These are phyloP conservation scores for Fraxinus quadrangulata DNA, from an alignment of 257 asterid genomes.

Conservation along the genomic window DNA sequence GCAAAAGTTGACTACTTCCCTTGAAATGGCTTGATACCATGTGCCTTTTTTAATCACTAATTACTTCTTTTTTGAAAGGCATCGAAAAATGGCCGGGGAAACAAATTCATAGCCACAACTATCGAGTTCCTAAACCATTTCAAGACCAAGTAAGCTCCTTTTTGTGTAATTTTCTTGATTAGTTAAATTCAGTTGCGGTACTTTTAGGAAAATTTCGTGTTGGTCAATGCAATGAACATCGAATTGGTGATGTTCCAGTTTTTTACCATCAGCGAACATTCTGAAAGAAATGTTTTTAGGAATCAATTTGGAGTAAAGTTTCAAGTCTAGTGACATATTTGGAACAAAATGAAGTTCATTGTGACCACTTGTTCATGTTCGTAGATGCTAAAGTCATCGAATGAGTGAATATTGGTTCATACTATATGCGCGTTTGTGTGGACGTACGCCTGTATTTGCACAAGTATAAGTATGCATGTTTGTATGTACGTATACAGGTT, in stretches of 20 bases:
- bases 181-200: neutral
- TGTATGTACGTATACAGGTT: conserved; percentile 32
- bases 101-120: conserved; percentile 70
- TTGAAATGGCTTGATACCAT: neutral
- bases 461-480: neutral
- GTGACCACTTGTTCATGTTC: neutral
- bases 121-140: conserved; percentile 57
- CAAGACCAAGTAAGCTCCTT: conserved; percentile 41
- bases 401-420: neutral
- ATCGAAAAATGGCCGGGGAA: conserved; percentile 62
- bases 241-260: neutral
- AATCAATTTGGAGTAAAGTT: neutral
- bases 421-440: neutral
- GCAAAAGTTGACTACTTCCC: no score
- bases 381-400: neutral
- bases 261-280: no score
- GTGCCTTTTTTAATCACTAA: neutral
- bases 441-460: neutral
- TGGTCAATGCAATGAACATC: neutral
- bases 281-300: neutral
- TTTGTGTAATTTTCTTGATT: neutral
- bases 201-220: neutral
- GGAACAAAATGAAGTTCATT: neutral
- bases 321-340: neutral
- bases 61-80: conserved; percentile 34